phyloP scores from a whole-genome alignment of 352 stramenopile species.

The Pythium chondricola region DNA sequence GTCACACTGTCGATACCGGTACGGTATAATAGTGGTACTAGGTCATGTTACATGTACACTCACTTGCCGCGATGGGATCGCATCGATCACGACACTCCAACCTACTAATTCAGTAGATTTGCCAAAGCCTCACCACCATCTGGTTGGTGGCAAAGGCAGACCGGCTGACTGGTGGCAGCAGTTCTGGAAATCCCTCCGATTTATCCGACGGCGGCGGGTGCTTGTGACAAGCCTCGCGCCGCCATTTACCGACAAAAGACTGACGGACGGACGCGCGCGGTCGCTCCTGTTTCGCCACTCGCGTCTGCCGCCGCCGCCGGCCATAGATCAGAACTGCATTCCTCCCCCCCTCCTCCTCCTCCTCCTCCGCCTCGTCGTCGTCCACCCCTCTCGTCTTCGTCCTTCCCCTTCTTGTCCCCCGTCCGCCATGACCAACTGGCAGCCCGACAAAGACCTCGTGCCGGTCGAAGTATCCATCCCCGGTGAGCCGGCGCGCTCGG shows the following conservation, averaged over 20 bases:
- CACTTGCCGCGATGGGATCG: too few relatives aligned
- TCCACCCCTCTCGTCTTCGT: too few relatives aligned
- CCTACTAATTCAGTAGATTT: conserved; percentile 3
- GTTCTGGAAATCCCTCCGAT: conserved; percentile 1
- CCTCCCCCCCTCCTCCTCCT: too few relatives aligned
- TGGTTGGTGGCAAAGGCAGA: not conserved
- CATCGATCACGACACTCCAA: not conserved
- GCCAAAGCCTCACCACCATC: not conserved
- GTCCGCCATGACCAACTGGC: not conserved
- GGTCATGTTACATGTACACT: too few relatives aligned
- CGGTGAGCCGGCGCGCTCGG: not conserved
- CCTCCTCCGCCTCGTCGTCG: too few relatives aligned
- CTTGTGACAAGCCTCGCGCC: not conserved
- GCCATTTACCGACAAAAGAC: not conserved
- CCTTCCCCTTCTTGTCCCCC: not conserved
- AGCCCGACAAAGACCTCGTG: conserved; percentile 10
- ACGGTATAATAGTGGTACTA: too few relatives aligned
- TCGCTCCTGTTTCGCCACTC: not conserved
- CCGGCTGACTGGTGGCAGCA: conserved; percentile 5
- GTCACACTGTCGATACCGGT: too few relatives aligned
- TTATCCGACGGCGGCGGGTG: conserved; percentile 19
- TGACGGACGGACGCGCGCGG: not conserved
- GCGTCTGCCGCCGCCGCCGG: too few relatives aligned
- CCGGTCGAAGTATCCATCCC: conserved; percentile 4
- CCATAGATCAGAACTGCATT: too few relatives aligned